Conservation (phyloP, 2,329 filamentous ascomycete genomes). For the Pseudohalonectria lignicola region DNA sequence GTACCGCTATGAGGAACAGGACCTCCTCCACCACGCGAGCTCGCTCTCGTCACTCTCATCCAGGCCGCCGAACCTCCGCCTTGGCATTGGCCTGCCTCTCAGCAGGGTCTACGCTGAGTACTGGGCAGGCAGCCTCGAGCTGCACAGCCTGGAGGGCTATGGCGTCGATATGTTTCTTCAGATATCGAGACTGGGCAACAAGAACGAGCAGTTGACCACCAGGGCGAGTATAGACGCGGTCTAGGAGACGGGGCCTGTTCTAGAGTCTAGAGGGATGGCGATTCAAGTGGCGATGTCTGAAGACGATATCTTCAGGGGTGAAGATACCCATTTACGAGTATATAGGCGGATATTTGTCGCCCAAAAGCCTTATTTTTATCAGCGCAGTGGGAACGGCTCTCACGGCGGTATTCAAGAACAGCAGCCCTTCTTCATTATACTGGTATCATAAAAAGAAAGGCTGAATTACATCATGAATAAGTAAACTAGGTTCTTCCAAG, state of each 20-base stretch:
- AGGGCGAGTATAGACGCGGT: slow-evolving; percentile 69
- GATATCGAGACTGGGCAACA: slow-evolving; percentile 93
- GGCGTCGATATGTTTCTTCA: slow-evolving; percentile 93
- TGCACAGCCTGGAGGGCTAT: slow-evolving; percentile 91
- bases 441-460: slow-evolving; percentile 39
- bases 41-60: slow-evolving; percentile 74
- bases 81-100: slow-evolving; percentile 90
- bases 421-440: slow-evolving; percentile 24
- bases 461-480: slow-evolving; percentile 37
- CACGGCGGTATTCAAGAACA: slow-evolving; percentile 3
- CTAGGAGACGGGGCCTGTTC: too few species aligned
- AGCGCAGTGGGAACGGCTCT: too few species aligned
- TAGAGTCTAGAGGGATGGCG: too few species aligned
- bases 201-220: slow-evolving; percentile 85
- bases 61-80: slow-evolving; percentile 71
- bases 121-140: slow-evolving; percentile 85
- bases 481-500: slow-evolving; percentile 23
- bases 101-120: slow-evolving; percentile 95
- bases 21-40: slow-evolving; percentile 20
- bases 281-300: too few species aligned
- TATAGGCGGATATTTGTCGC: too few species aligned
- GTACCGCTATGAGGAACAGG: neutral
- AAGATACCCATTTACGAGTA: too few species aligned
- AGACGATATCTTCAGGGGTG: too few species aligned
- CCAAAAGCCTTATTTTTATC: too few species aligned